Conservation (phyloP, 2,329 filamentous ascomycete genomes). For the Hymenoscyphus fructigenus region DNA sequence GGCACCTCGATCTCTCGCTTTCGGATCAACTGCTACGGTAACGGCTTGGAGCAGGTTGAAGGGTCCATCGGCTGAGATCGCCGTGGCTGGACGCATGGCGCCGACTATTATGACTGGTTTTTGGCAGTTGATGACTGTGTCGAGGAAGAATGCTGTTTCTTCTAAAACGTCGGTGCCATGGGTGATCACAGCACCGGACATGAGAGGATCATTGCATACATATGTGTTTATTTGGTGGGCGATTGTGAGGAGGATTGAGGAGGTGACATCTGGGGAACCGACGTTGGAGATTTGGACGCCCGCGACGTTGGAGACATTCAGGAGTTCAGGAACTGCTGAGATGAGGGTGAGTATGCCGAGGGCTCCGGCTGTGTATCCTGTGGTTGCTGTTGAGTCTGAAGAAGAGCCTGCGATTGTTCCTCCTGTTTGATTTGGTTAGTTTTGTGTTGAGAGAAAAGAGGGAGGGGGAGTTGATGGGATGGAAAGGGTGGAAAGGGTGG, state of each 20-base stretch:
- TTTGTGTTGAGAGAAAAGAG: constrained; percentile 22
- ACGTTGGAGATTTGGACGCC: constrained; percentile 54
- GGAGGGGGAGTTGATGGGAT: background rate
- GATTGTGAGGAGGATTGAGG: constrained; percentile 48
- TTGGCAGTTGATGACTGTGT: constrained; percentile 53
- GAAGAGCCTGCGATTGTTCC: constrained; percentile 59
- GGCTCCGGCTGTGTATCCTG: constrained; percentile 50
- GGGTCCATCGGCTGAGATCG: constrained; percentile 61
- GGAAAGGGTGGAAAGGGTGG: too few species aligned
- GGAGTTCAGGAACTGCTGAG: constrained; percentile 53
- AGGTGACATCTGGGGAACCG: constrained; percentile 48
- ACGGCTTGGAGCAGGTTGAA: constrained; percentile 62
- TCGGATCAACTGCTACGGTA: constrained; percentile 50
- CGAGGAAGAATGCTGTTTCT: constrained; percentile 63
- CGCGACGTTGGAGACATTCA: constrained; percentile 53
- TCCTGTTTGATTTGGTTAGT: constrained; percentile 42
- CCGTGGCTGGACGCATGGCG: constrained; percentile 62
- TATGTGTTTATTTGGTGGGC: constrained; percentile 49
- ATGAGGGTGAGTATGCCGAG: constrained; percentile 43
- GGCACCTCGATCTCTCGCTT: constrained; percentile 50
- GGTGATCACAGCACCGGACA: constrained; percentile 56
- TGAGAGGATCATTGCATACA: constrained; percentile 33
- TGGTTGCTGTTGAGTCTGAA: constrained; percentile 50
- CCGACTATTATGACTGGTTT: constrained; percentile 62
- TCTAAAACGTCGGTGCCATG: constrained; percentile 67